These are phyloP conservation scores for Mucor circinelloides DNA, from an alignment of 371 early-diverging fungal genomes.

Conservation along the genomic window DNA sequence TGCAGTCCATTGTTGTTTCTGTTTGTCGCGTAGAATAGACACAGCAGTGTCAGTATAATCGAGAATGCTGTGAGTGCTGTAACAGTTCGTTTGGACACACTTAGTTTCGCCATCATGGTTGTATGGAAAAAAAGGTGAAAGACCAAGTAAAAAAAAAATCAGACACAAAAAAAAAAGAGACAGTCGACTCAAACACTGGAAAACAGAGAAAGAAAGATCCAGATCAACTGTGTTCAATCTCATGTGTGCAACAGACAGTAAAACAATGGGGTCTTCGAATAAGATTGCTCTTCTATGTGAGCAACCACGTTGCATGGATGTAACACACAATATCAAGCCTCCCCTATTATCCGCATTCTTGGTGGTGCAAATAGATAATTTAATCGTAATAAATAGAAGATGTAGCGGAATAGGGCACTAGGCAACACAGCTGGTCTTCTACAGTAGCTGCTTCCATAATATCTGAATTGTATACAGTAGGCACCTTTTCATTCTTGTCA, in stretches of 20 bases:
- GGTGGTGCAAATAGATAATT: not conserved
- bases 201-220: too few species aligned
- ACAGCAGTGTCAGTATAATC: not conserved
- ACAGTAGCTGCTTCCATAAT: slow-evolving; percentile 27
- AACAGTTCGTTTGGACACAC: not conserved
- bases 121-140: not conserved
- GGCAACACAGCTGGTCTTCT: not conserved
- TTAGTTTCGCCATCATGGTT: not conserved
- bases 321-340: too few species aligned
- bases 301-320: not conserved
- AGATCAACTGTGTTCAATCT: too few species aligned
- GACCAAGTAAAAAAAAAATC: not conserved
- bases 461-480: slow-evolving; percentile 29
- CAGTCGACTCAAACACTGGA: too few species aligned
- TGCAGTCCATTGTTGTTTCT: not conserved
- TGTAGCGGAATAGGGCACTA: not conserved
- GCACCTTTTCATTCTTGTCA: slow-evolving; percentile 25
- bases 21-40: not conserved
- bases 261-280: too few species aligned
- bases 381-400: not conserved
- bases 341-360: too few species aligned
- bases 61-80: not conserved
- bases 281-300: too few species aligned
- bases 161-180: not conserved
- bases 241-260: too few species aligned